phyloP scores from a whole-genome alignment of 106 monocot genomes.

The Dendrobium catenatum region DNA sequence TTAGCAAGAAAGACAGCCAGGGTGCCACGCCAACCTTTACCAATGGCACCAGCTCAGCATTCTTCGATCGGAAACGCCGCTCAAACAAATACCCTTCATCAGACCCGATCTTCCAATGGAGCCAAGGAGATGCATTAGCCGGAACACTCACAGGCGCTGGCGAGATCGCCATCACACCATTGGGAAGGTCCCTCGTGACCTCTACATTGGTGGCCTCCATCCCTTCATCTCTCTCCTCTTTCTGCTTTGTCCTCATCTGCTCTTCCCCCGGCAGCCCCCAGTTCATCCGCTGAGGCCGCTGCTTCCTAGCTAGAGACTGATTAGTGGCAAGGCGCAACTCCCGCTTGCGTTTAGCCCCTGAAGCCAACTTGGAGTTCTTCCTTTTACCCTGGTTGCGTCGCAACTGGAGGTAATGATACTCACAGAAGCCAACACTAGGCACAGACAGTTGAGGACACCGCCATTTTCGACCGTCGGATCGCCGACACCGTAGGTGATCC shows the following conservation, averaged over 20 bases:
- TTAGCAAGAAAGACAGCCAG: background rate
- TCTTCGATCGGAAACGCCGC: conserved; percentile 80
- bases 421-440: conserved; percentile 1
- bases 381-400: background rate
- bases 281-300: conserved; percentile 10
- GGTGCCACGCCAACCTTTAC: conserved; percentile 32
- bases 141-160: conserved; percentile 11
- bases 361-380: background rate
- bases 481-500: background rate
- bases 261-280: conserved; percentile 8
- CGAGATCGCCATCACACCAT: conserved; percentile 79
- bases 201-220: conserved; percentile 6
- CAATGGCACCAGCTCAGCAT: conserved; percentile 48
- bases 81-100: conserved; percentile 10
- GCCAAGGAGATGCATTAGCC: conserved; percentile 8
- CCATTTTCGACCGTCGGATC: background rate
- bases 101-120: conserved; percentile 33
- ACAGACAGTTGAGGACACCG: conserved; percentile 3
- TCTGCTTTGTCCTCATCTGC: conserved; percentile 15
- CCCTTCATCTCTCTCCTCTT: conserved; percentile 15
- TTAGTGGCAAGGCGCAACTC: background rate
- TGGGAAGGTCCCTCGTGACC: conserved; percentile 48
- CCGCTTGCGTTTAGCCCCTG: background rate
- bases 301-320: conserved; percentile 3
- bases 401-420: background rate